Base-by-base conservation (phyloP, 805 yeast species). In the Saccharomycodes ludwigii region DNA sequence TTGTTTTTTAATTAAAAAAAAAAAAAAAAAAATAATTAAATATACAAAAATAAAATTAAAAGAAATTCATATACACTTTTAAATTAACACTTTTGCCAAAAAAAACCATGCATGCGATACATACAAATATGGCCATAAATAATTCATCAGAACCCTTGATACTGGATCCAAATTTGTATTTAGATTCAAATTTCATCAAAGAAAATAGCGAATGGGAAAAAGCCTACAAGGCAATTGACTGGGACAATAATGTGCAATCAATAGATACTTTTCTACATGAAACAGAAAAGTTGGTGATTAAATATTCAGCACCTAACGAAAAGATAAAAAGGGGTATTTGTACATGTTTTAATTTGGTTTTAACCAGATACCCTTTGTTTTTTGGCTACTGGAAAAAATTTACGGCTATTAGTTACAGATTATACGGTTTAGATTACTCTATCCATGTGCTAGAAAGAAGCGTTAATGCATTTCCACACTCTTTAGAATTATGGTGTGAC, bases 401-500 rank as follows among this genome's bases (percentile, higher is more conserved):
- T 46, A 67, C 67, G 35, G 60, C 73, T 0, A 46, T 77, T 2
- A 70, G 65, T 35, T 73, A 66, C 39, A 72, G 75, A 39, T 36
- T 75, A 24, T 62, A 63, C 40, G 85, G 84, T 0, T 46, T 67
- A 2, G 59, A 63, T 3, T 59, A 60, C 1, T 72, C 81, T 2
- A 53, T 74, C 2, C 48, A 50, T 3, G 53, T 68, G 0, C 43
- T 76, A 27, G 43, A 48, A 0, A 55, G 53, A 21, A 61, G 75
- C 0, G 63, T 75, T 5, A 58, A 56, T 5, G 53, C 58, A 0
- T 72, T 68, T 39, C 81, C 82, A 2, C 56, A 59, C 21, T 72
- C 79, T 4, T 40, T 77, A n/a, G 79, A 72, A 10, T 53, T 80
- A 1, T 79, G 88, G 88, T 44, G 62, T 1, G 85, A 78, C 40